phyloP scores from a whole-genome alignment of 2,329 filamentous ascomycete genomes.

The Phialophora macrospora region DNA sequence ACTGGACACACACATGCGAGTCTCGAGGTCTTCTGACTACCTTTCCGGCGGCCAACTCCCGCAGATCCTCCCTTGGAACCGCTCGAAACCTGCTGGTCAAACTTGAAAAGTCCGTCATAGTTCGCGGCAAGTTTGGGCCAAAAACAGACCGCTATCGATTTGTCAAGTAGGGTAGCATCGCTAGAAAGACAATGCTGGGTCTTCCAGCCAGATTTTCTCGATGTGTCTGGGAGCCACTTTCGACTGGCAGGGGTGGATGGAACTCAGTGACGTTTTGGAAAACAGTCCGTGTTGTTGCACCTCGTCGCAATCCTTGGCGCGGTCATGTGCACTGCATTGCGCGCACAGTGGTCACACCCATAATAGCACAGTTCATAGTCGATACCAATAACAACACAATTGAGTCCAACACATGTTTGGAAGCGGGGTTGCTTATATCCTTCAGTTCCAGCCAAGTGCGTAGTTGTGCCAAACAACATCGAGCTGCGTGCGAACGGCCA shows the following conservation, averaged over 20 bases:
- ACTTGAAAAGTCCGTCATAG: slow-evolving; percentile 26
- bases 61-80: slow-evolving; percentile 63
- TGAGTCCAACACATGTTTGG: too few relatives aligned
- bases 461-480: not conserved
- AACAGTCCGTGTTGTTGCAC: too few relatives aligned
- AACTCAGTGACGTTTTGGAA: not conserved
- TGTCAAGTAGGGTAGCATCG: not conserved
- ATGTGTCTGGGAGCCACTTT: not conserved
- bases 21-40: slow-evolving; percentile 89
- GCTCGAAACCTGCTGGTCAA: slow-evolving; percentile 42
- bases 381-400: too few relatives aligned
- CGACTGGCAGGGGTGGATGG: not conserved
- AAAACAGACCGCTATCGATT: not conserved
- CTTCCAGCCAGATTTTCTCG: not conserved
- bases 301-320: too few relatives aligned
- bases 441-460: not conserved
- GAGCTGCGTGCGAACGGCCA: not conserved
- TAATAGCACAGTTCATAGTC: too few relatives aligned
- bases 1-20: slow-evolving; percentile 64
- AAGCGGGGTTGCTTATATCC: not conserved
- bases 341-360: too few relatives aligned
- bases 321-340: too few relatives aligned
- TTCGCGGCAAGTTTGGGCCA: too few relatives aligned
- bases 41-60: slow-evolving; percentile 50
- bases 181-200: too few relatives aligned